phyloP scores from a whole-genome alignment of 306 rosid species.

The Urtica urens region DNA sequence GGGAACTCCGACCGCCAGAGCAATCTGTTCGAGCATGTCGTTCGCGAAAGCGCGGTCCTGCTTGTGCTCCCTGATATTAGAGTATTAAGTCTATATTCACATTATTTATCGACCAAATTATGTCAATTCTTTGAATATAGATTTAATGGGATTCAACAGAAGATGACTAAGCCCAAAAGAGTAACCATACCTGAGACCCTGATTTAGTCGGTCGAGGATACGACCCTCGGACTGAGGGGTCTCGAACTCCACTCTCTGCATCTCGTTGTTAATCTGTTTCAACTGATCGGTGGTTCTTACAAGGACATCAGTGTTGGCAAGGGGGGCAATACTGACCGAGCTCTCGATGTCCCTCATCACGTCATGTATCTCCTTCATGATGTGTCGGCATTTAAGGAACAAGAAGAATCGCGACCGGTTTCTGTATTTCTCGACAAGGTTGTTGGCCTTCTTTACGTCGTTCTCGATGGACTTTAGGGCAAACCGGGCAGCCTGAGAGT shows the following conservation, averaged over 20 bases:
- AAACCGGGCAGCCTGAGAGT: constrained; percentile 57
- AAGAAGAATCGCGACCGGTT: constrained; percentile 54
- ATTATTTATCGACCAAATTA: no score
- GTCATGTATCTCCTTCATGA: constrained; percentile 58
- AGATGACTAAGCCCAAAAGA: no score
- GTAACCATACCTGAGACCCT: no score
- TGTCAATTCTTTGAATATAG: no score
- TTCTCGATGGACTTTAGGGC: constrained; percentile 62
- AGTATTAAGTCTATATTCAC: no score
- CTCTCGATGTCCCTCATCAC: constrained; percentile 67
- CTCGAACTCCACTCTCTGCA: constrained; percentile 79
- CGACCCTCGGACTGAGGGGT: constrained; percentile 52
- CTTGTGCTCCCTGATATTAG: constrained; percentile 56
- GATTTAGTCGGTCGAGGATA: constrained; percentile 50
- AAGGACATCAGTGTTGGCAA: constrained; percentile 54
- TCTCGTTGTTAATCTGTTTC: constrained; percentile 48
- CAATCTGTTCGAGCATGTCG: constrained; percentile 53
- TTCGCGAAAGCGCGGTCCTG: constrained; percentile 71
- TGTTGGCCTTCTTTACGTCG: constrained; percentile 59
- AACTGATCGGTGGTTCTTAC: constrained; percentile 68
- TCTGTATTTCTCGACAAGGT: constrained; percentile 56
- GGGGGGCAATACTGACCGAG: constrained; percentile 44
- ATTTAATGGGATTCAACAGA: no score
- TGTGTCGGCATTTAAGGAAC: constrained; percentile 53
- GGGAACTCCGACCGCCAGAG: constrained; percentile 77